A percentile compares a stretch with the other conserved stretches of the same genome.
These are phyloP conservation scores for Corylus avellana DNA, from an alignment of 306 rosid genomes.

Conservation along the genomic window DNA sequence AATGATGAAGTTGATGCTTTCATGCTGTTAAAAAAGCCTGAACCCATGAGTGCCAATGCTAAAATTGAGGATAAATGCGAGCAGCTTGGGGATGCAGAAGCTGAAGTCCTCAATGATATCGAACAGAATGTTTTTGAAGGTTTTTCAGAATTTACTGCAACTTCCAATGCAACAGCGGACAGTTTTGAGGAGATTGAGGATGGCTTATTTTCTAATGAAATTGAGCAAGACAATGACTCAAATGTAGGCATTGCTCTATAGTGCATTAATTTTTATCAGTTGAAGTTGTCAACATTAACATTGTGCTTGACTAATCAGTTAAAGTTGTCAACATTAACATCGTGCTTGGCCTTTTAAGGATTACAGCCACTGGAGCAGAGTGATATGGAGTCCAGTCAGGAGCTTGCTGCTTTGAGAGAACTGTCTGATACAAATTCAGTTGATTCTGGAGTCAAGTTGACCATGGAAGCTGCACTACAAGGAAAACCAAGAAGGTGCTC, in stretches of 20 bases:
- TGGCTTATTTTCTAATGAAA: slow-evolving; percentile 23
- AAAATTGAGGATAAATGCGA: slow-evolving; percentile 16
- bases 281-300: slow-evolving; percentile 19
- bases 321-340: slow-evolving; percentile 19
- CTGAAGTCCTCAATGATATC: slow-evolving; percentile 25
- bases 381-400: slow-evolving; percentile 38
- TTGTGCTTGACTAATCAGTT: slow-evolving; percentile 32
- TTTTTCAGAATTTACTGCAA: slow-evolving; percentile 15
- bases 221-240: slow-evolving; percentile 25
- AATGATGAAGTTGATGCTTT: slow-evolving; percentile 34
- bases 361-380: slow-evolving; percentile 47
- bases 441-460: slow-evolving; percentile 42
- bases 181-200: slow-evolving; percentile 26
- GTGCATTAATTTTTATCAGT: slow-evolving; percentile 26
- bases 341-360: slow-evolving; percentile 52
- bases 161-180: slow-evolving; percentile 7
- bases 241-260: slow-evolving; percentile 43
- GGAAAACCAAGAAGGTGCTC: slow-evolving; percentile 75
- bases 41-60: slow-evolving; percentile 16
- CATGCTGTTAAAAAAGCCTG: slow-evolving; percentile 57
- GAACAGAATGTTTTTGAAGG: slow-evolving; percentile 17
- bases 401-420: slow-evolving; percentile 37
- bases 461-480: slow-evolving; percentile 50
- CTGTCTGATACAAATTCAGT: slow-evolving; percentile 35
- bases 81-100: slow-evolving; percentile 29